Evolutionary conservation across 352 stramenopile species (phyloP).

Genomic region (Phytophthora sojae): DNA sequence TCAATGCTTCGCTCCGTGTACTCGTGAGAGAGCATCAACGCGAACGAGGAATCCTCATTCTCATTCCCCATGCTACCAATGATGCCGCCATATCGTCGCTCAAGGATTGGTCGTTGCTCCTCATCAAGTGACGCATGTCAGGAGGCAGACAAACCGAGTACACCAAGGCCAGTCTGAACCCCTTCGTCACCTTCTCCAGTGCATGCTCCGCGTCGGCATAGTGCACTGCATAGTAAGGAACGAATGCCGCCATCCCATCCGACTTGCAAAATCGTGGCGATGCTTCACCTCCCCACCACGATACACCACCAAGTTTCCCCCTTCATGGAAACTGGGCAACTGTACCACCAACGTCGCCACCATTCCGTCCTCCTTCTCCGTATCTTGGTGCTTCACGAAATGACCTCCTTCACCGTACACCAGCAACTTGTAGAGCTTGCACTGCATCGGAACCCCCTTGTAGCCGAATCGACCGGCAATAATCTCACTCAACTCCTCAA

Average conservation of each 20-base stretch:
- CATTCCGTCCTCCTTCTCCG: slow-evolving; percentile 64
- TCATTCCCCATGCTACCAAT: neutral
- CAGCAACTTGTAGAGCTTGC: slow-evolving; percentile 54
- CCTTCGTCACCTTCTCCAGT: slow-evolving; percentile 31
- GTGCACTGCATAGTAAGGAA: slow-evolving; percentile 29
- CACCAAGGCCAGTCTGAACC: slow-evolving; percentile 22
- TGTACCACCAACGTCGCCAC: slow-evolving; percentile 55
- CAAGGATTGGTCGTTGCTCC: neutral
- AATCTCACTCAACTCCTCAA: slow-evolving; percentile 8
- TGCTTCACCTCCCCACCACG: slow-evolving; percentile 3
- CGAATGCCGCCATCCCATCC: slow-evolving; percentile 12
- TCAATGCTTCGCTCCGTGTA: neutral
- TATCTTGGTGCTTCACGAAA: slow-evolving; percentile 56
- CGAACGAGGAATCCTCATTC: neutral
- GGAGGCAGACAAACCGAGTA: slow-evolving; percentile 35
- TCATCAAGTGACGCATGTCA: neutral
- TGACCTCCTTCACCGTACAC: slow-evolving; percentile 51
- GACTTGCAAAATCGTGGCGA: slow-evolving; percentile 31
- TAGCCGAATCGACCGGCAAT: slow-evolving; percentile 16
- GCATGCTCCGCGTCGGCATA: slow-evolving; percentile 35
- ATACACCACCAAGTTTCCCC: slow-evolving; percentile 34
- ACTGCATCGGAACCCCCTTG: slow-evolving; percentile 14
- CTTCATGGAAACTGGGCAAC: slow-evolving; percentile 29
- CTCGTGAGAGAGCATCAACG: neutral
- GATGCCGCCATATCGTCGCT: neutral